Evolutionary conservation across 306 rosid species (phyloP).

Genomic region (Cucurbita pepo): DNA sequence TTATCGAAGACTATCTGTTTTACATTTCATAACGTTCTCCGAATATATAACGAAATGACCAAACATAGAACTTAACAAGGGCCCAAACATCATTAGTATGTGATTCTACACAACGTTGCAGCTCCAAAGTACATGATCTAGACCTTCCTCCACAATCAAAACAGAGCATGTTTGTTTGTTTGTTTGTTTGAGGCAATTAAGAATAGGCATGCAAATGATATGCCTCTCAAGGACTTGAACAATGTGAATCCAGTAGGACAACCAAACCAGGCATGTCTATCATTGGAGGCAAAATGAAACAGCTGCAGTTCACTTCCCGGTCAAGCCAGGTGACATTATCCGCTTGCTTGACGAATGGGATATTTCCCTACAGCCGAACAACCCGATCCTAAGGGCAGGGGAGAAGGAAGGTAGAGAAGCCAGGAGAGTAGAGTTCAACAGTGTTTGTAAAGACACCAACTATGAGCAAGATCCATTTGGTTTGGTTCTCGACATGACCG

Average conservation of each 20-base stretch:
- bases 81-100: too few species aligned
- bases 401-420: constrained; percentile 51
- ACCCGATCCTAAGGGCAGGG: constrained; percentile 43
- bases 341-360: constrained; percentile 21
- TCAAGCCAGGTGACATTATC: constrained; percentile 40
- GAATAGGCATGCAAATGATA: constrained; percentile 12
- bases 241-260: constrained; percentile 7
- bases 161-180: not conserved
- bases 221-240: too few species aligned
- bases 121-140: too few species aligned
- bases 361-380: constrained; percentile 37
- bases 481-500: constrained; percentile 34
- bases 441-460: constrained; percentile 56
- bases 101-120: too few species aligned
- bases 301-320: constrained; percentile 53
- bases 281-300: constrained; percentile 56
- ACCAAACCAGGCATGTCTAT: constrained; percentile 27
- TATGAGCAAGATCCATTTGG: constrained; percentile 37
- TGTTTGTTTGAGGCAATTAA: not conserved
- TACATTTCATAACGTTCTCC: too few species aligned
- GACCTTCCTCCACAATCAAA: not conserved
- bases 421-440: constrained; percentile 46
- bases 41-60: too few species aligned
- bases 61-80: too few species aligned
- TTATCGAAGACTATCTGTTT: too few species aligned